These are phyloP conservation scores for Podila horticola DNA, from an alignment of 192 early-diverging fungal genomes.

Conservation along the genomic window DNA sequence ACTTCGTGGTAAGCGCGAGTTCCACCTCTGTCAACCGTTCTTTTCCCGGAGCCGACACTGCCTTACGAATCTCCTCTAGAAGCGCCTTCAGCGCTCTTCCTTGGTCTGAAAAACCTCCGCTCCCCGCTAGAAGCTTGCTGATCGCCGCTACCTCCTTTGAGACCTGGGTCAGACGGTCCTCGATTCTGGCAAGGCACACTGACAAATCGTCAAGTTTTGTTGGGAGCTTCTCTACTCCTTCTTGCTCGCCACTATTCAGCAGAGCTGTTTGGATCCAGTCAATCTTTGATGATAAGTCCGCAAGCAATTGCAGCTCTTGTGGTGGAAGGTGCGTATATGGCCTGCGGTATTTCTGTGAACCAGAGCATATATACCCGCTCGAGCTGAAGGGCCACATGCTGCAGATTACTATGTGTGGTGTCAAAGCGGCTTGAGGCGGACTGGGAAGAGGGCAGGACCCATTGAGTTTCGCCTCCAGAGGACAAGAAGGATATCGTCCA, in stretches of 20 bases:
- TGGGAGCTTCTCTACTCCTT: not conserved
- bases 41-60: not conserved
- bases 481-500: not conserved
- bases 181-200: not conserved
- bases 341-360: too few species aligned
- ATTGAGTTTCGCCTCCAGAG: not conserved
- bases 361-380: not conserved
- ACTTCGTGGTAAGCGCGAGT: not conserved
- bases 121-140: not conserved
- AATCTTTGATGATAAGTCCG: too few species aligned
- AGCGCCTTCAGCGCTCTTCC: not conserved
- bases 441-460: not conserved
- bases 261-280: too few species aligned
- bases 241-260: not conserved
- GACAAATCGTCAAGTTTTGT: not conserved
- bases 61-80: not conserved
- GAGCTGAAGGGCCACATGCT: not conserved
- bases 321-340: too few species aligned
- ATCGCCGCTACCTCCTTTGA: not conserved
- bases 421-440: not conserved
- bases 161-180: not conserved
- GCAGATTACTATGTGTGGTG: not conserved
- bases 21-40: not conserved
- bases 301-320: too few species aligned
- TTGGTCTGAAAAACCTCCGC: not conserved